These are phyloP conservation scores for Aspergillus bombycis DNA, from an alignment of 2,329 filamentous ascomycete species.

Conservation along the genomic window DNA sequence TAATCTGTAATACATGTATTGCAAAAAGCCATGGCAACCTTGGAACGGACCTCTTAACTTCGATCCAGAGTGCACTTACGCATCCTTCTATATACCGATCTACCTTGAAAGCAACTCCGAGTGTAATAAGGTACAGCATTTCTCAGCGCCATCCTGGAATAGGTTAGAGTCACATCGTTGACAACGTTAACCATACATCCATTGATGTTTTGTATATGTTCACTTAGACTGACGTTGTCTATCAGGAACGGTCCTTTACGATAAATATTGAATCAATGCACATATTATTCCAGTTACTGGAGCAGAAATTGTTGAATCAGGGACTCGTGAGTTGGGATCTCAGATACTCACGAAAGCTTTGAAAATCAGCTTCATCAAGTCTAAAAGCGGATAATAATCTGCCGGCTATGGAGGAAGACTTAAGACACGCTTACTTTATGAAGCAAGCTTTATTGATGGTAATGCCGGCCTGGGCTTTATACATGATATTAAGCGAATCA, in stretches of 20 bases:
- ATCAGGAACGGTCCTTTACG: neutral
- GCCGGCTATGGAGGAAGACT: slow-evolving; percentile 18
- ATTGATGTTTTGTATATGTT: neutral
- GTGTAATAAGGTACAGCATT: neutral
- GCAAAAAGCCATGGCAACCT: neutral
- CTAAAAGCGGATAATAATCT: neutral
- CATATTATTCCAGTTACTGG: neutral
- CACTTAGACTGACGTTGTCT: neutral
- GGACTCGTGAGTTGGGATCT: neutral
- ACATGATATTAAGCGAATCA: neutral
- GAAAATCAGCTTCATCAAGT: neutral
- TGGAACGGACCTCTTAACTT: neutral
- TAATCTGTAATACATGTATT: neutral
- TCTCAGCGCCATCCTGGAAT: neutral
- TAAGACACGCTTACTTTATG: slow-evolving; percentile 68
- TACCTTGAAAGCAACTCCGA: neutral
- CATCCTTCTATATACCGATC: neutral
- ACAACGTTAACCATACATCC: neutral
- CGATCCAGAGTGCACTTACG: neutral
- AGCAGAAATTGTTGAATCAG: neutral
- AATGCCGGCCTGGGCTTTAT: slow-evolving; percentile 17
- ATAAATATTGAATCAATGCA: neutral
- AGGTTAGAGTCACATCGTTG: neutral
- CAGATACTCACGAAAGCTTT: neutral
- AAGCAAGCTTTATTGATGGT: slow-evolving; percentile 86